phyloP scores from a whole-genome alignment of 441 rosid species.

The Geranium incanum region DNA sequence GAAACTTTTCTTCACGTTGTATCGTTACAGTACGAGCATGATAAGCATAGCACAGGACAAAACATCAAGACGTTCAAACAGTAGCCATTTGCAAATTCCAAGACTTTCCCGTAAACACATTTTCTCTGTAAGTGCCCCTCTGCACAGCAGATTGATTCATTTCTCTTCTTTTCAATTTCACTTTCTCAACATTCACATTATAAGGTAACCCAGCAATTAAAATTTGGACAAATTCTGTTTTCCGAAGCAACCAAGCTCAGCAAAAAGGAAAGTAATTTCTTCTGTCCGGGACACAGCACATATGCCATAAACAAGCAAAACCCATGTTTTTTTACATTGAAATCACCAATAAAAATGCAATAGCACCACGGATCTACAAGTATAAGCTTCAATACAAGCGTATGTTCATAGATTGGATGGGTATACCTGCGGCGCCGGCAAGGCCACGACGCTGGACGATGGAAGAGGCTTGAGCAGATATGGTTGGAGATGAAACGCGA shows the following conservation, averaged over 20 bases:
- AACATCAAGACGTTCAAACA: too few species aligned
- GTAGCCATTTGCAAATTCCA: too few species aligned
- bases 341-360: neutral
- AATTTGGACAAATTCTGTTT: neutral
- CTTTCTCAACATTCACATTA: too few species aligned
- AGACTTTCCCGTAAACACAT: too few species aligned
- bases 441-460: constrained; percentile 42
- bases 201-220: neutral
- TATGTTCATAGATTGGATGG: neutral
- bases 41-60: neutral
- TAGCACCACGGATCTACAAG: neutral
- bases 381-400: neutral
- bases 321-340: neutral
- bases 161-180: too few species aligned
- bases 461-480: constrained; percentile 27
- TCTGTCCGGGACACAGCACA: neutral
- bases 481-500: neutral
- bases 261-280: too few species aligned
- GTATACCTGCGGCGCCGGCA: constrained; percentile 37
- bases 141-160: too few species aligned
- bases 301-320: neutral
- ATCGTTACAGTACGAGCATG: neutral
- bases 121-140: too few species aligned
- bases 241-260: neutral
- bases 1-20: neutral